Evolutionary conservation across 192 early-diverging fungal species (phyloP), one percentile per base, ranked within the genome.

Genomic region (Coemansia sp.): DNA sequence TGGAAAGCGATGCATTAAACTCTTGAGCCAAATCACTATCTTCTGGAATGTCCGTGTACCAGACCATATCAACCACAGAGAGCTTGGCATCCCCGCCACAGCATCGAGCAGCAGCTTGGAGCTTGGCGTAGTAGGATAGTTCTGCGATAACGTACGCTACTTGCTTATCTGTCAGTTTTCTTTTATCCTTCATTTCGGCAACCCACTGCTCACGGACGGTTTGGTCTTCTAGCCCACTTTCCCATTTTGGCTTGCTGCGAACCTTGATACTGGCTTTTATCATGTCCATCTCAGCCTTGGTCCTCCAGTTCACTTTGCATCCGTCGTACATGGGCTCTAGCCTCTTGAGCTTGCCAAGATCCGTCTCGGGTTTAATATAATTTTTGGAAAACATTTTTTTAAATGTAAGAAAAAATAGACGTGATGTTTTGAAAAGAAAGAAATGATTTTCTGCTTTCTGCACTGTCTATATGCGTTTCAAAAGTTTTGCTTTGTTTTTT

Each of bases 51-150:
- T 30, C 28, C 25, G 14, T 30, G 14, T 22, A 29, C 52, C 52
- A 55, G 52, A 55, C 52, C 52, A 55, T 55, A 55, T 55, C 52
- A 55, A 55, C 52, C 1, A 7, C 29, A 14, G 52, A 55, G 11
- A 28, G 52, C 52, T 30, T 55, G 4, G 52, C 29, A 30, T 38
- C 11, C 0, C 36, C 11, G 5, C 52, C 52, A 8, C 52, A 28
- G 11, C 3, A 14, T 4, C 2, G 4, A 16, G 14, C 29, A 30
- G 25, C 18, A 2, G 25, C 3, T 10, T 55, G 52, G 1, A 55
- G 52, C 52, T 30, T 55, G 5, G 18, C 25, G 10, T 55, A 55
- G 52, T 55, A 55, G 6, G 6, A 10, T 0, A 55, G 25, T 25
- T 55, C 52, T 8, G 52, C 4, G 4, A 55, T 29, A 28, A 55